Percentiles rank a stretch among this genome's conserved stretches.
phyloP scores from a whole-genome alignment of 148 eudicot genomes.

The Simmondsia chinensis region DNA sequence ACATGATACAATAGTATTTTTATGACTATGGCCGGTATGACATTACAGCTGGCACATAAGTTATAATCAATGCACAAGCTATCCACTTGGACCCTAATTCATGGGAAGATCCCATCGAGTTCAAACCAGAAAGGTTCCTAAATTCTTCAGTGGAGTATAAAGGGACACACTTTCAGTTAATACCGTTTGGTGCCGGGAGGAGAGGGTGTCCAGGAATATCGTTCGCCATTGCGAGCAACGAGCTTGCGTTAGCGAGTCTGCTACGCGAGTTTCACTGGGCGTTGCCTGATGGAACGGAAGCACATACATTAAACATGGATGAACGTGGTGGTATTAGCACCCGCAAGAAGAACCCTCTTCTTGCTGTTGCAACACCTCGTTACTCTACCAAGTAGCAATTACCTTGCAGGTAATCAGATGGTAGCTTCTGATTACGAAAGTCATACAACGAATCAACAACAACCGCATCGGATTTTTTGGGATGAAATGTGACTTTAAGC shows the following conservation, averaged over 20 bases:
- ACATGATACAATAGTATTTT: too few species aligned
- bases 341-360: slow-evolving; percentile 13
- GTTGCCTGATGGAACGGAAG: slow-evolving; percentile 11
- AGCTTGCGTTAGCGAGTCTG: slow-evolving; percentile 25
- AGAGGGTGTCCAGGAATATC: slow-evolving; percentile 25
- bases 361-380: slow-evolving; percentile 8
- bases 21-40: too few species aligned
- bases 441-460: too few species aligned
- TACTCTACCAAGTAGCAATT: not conserved
- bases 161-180: slow-evolving; percentile 22
- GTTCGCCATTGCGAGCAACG: slow-evolving; percentile 15
- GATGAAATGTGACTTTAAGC: too few species aligned
- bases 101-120: slow-evolving; percentile 28
- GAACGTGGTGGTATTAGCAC: slow-evolving; percentile 12
- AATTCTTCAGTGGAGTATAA: slow-evolving; percentile 10
- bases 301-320: slow-evolving; percentile 10
- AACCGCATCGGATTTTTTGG: too few species aligned
- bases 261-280: slow-evolving; percentile 17
- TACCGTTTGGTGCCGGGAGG: slow-evolving; percentile 37
- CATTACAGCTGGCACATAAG: slow-evolving; percentile 12
- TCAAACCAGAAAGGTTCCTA: slow-evolving; percentile 36
- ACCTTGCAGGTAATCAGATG: too few species aligned
- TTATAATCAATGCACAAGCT: slow-evolving; percentile 26
- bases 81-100: slow-evolving; percentile 18
- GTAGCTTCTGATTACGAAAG: too few species aligned